phyloP scores from a whole-genome alignment of 2,329 filamentous ascomycete species.

The Epichloe amarillans region DNA sequence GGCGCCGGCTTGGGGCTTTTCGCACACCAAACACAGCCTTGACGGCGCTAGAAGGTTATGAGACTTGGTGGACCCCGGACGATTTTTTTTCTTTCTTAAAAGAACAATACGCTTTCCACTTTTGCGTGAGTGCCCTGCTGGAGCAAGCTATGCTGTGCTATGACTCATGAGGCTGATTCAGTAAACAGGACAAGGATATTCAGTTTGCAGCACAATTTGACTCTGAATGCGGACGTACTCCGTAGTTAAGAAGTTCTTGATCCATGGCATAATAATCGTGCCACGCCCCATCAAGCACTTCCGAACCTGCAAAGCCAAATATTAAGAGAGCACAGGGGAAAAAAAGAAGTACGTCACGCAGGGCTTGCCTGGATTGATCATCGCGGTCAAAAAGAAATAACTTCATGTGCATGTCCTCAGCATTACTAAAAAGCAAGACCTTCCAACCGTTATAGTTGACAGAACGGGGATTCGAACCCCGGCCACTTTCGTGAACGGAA shows the following conservation, averaged over 20 bases:
- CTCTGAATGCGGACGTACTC: no score
- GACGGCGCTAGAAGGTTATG: not conserved
- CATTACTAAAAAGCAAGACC: not conserved
- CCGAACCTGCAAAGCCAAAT: no score
- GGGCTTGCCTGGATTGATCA: no score
- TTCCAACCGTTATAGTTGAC: no score
- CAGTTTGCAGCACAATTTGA: no score
- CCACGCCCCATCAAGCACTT: no score
- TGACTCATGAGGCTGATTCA: not conserved
- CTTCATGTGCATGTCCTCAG: no score
- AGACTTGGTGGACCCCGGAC: not conserved
- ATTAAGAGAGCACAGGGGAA: no score
- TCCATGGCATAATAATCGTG: no score
- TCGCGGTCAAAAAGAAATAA: not conserved
- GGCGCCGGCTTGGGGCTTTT: not conserved
- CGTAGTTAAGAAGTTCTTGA: no score
- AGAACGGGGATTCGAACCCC: conserved; percentile 14
- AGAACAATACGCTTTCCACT: not conserved
- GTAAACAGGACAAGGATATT: no score
- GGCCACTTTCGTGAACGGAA: conserved; percentile 15
- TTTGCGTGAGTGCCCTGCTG: not conserved
- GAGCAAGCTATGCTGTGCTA: not conserved
- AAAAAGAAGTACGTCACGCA: no score
- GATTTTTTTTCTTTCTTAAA: not conserved
- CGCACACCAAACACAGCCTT: not conserved